Evolutionary conservation across 805 yeast species (phyloP).

Genomic region (Kuraishia molischiana): DNA sequence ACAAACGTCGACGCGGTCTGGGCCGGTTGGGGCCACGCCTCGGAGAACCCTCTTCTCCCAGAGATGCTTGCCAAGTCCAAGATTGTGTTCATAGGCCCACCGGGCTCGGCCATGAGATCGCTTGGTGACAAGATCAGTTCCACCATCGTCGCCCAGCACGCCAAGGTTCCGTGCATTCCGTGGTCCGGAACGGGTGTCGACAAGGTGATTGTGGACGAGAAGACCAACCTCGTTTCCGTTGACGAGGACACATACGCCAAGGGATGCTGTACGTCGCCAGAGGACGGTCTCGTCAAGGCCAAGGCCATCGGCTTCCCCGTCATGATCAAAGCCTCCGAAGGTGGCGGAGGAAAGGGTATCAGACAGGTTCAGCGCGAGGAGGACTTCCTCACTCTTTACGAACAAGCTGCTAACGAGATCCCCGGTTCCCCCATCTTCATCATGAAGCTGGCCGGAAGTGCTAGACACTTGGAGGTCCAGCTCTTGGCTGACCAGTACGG

Average conservation of each 20-base stretch:
- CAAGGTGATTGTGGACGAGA: slow-evolving; percentile 58
- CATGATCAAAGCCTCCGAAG: slow-evolving; percentile 99
- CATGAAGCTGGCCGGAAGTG: slow-evolving; percentile 95
- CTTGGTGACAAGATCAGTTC: slow-evolving; percentile 97
- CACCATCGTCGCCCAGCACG: slow-evolving; percentile 98
- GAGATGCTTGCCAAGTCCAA: slow-evolving; percentile 89
- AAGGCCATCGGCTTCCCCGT: slow-evolving; percentile 91
- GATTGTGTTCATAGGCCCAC: slow-evolving; percentile 95
- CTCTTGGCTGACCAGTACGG: slow-evolving; percentile 97
- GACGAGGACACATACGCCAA: slow-evolving; percentile 71
- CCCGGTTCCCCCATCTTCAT: slow-evolving; percentile 99
- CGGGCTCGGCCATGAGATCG: slow-evolving; percentile 99
- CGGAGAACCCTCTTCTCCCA: slow-evolving; percentile 95
- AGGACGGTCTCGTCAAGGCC: slow-evolving; percentile 84
- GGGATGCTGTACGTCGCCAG: slow-evolving; percentile 83
- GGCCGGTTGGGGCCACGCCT: slow-evolving; percentile 99
- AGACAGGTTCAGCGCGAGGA: slow-evolving; percentile 86
- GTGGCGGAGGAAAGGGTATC: slow-evolving; percentile 99
- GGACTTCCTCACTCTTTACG: slow-evolving; percentile 66
- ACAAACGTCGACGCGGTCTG: slow-evolving; percentile 96
- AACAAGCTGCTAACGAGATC: slow-evolving; percentile 94
- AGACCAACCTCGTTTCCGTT: slow-evolving; percentile 80
- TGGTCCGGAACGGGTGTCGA: slow-evolving; percentile 99
- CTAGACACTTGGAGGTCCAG: slow-evolving; percentile 98
- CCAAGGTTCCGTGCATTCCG: slow-evolving; percentile 96